Evolutionary conservation across 2,329 filamentous ascomycete species (phyloP), one percentile per base, ranked within the genome.

Genomic region (Incumbomyces lentus): DNA sequence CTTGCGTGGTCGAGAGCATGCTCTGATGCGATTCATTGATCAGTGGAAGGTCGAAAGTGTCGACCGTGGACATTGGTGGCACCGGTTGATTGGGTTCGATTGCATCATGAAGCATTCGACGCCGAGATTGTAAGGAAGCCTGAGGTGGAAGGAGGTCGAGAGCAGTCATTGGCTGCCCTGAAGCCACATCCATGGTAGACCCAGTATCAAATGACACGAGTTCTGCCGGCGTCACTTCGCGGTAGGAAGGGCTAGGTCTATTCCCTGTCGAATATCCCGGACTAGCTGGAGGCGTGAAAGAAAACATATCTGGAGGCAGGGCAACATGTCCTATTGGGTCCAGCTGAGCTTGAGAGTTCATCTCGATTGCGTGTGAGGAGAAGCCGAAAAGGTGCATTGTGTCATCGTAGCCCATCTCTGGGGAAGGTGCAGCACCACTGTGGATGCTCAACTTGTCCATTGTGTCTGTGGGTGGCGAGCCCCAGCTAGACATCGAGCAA

Each of bases 231-330:
- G 60, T 64, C 22, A 67, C 54, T 4, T 67, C 66, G 16, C 60
- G 59, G 18, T 62, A 60, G 34, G 52, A 51, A 2, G 67, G 63
- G 6, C 66, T 68, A 16, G 62, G 58, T 14, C 62, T 60, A 51
- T 65, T 63, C 34, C 62, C 61, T 14, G 61, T 63, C 44, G 60
- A 67, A 49, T 61, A 62, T 11, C 64, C 64, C 10, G 70, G 70
- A 19, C 69, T 72, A 4, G 67, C 60, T 3, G 70, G 69, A 26
- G 70, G 70, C 3, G 70, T 73, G 48, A 65, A 69, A 2, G 68
- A 66, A 44, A 71, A 70, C 26, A 62, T 59, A 42, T 65, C 64
- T 1, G 65, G 62, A 4, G 64, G 60, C 34, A 68, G 51, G 22
- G 44, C 48, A 22, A 48, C 45, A 3, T 41, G 30, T 26, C 17